A percentile compares a stretch with the other conserved stretches of the same genome.
Conservation (phyloP, 106 monocot species). For the Allium cepa region DNA sequence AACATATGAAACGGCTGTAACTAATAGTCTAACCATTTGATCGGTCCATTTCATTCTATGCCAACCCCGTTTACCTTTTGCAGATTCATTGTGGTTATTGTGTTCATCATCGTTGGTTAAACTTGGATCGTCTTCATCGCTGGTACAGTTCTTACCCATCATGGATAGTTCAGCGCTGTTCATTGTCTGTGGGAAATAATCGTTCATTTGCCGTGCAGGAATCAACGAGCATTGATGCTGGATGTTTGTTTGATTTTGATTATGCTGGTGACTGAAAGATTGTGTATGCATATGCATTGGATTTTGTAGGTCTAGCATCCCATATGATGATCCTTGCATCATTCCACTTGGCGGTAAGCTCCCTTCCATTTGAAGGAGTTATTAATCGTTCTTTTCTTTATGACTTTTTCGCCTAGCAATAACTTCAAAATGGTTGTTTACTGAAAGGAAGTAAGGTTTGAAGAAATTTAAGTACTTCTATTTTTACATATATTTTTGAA, state of each 20-base stretch:
- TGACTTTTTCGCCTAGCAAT: background rate
- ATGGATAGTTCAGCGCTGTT: background rate
- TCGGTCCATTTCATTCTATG: conserved; percentile 85
- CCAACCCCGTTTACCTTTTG: conserved; percentile 60
- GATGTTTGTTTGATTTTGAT: conserved; percentile 2
- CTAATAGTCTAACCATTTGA: conserved; percentile 70
- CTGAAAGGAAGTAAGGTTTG: background rate
- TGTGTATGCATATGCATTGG: conserved; percentile 25
- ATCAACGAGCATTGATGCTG: conserved; percentile 3
- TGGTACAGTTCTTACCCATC: conserved; percentile 6
- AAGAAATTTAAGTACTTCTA: too few species aligned
- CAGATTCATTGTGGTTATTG: conserved; percentile 1
- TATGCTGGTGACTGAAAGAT: conserved; percentile 9
- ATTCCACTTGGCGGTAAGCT: conserved; percentile 23
- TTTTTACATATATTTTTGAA: too few species aligned
- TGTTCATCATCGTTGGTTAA: conserved; percentile 33
- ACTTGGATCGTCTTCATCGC: conserved; percentile 45
- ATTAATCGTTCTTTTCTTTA: background rate
- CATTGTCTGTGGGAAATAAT: background rate
- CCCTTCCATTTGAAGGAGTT: conserved; percentile 22
- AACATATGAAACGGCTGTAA: conserved; percentile 72
- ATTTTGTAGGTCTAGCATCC: conserved; percentile 33
- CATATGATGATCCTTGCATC: conserved; percentile 29
- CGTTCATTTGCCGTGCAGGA: background rate
- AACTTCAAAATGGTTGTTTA: too few species aligned